Percentiles rank a stretch among this genome's conserved stretches.
phyloP scores from a whole-genome alignment of 495 filamentous ascomycete species.

The Collariella sp. region DNA sequence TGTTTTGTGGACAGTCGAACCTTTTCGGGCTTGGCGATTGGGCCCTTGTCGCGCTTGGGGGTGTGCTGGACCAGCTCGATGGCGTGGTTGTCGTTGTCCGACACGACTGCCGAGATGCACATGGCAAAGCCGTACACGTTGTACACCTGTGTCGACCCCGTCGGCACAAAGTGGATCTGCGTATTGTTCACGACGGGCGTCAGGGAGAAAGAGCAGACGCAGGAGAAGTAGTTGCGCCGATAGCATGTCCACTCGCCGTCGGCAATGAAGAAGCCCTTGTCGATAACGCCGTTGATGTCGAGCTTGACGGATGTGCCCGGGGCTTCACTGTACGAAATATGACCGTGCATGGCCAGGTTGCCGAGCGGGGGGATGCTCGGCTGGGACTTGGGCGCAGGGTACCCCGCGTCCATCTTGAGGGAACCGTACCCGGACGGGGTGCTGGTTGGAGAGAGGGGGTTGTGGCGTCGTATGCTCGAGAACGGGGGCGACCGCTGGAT shows the following conservation, averaged over 20 bases:
- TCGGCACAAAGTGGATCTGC: slow-evolving; percentile 34
- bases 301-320: slow-evolving; percentile 49
- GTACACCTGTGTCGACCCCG: slow-evolving; percentile 31
- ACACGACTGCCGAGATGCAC: slow-evolving; percentile 80
- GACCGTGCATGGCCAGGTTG: slow-evolving; percentile 48
- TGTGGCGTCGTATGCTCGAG: slow-evolving; percentile 39
- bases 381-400: slow-evolving; percentile 31
- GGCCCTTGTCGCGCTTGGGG: slow-evolving; percentile 89
- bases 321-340: slow-evolving; percentile 52
- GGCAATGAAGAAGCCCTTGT: slow-evolving; percentile 83
- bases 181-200: slow-evolving; percentile 37
- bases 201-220: slow-evolving; percentile 72
- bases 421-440: slow-evolving; percentile 36
- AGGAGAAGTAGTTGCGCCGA: slow-evolving; percentile 87
- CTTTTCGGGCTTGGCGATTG: slow-evolving; percentile 66
- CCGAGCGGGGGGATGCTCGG: slow-evolving; percentile 51
- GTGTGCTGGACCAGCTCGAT: slow-evolving; percentile 92
- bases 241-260: slow-evolving; percentile 96
- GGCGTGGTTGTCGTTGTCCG: slow-evolving; percentile 63
- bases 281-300: slow-evolving; percentile 76
- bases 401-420: slow-evolving; percentile 40
- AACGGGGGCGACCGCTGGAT: slow-evolving; percentile 42
- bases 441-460: slow-evolving; percentile 43
- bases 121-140: slow-evolving; percentile 66
- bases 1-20: slow-evolving; percentile 60